Conservation (phyloP, 73 alveolate species). For the Paramecium biaurelia region DNA sequence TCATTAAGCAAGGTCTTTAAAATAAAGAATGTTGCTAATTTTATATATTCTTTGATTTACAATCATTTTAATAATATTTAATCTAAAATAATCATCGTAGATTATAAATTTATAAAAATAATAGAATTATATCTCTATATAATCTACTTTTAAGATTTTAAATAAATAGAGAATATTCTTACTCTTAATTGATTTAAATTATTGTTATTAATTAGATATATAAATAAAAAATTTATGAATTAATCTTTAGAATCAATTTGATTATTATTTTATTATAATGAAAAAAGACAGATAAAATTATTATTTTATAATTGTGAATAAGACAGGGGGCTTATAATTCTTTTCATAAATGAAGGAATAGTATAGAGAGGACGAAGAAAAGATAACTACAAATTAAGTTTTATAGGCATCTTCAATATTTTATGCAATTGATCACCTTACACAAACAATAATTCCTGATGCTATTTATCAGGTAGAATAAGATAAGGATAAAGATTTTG, state of each 20-base stretch:
- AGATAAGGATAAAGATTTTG: constrained; percentile 45
- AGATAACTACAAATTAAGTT: constrained; percentile 34
- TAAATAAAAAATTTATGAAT: not conserved
- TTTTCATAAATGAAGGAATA: constrained; percentile 14
- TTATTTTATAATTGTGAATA: constrained; percentile 23
- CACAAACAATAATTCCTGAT: constrained; percentile 28
- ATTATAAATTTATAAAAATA: too few relatives aligned
- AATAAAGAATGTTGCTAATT: too few relatives aligned
- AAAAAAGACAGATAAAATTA: constrained; percentile 24
- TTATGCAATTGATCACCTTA: constrained; percentile 49
- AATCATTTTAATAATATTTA: too few relatives aligned
- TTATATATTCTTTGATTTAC: too few relatives aligned
- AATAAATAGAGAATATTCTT: too few relatives aligned
- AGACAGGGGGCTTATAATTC: constrained; percentile 50
- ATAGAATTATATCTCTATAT: too few relatives aligned
- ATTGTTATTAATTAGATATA: too few relatives aligned
- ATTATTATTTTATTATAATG: not conserved
- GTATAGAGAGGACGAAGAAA: constrained; percentile 41
- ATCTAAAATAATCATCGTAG: too few relatives aligned
- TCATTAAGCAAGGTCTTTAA: too few relatives aligned
- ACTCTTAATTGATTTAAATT: not conserved
- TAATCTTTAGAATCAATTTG: too few relatives aligned
- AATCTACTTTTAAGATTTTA: too few relatives aligned
- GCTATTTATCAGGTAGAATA: not conserved
- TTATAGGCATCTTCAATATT: constrained; percentile 39